Conservation (phyloP, 768 basidiomycete genomes). For the Agrocybe praecox region DNA sequence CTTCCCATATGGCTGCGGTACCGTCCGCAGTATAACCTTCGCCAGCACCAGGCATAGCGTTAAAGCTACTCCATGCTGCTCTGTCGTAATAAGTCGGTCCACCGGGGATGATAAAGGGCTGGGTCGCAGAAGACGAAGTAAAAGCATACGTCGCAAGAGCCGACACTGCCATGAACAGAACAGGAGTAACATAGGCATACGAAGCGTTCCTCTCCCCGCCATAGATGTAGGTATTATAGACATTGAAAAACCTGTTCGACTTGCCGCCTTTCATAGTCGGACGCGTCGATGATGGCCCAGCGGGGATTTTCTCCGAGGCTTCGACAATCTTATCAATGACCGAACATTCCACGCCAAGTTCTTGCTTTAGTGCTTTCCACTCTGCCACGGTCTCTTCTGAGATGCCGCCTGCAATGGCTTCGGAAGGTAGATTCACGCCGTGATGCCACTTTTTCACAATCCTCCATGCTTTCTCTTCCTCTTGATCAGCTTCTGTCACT, state of each 20-base stretch:
- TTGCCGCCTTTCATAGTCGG: conserved; percentile 13
- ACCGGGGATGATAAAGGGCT: conserved; percentile 62
- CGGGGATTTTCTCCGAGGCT: conserved; percentile 20
- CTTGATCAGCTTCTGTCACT: conserved; percentile 49
- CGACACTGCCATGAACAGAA: conserved; percentile 61
- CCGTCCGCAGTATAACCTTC: conserved; percentile 70
- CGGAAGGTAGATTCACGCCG: conserved; percentile 51
- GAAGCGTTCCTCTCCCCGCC: conserved; percentile 38
- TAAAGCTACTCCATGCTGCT: conserved; percentile 78
- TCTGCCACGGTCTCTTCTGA: conserved; percentile 71
- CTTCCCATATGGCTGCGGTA: conserved; percentile 65
- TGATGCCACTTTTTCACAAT: conserved; percentile 73
- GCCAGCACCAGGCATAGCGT: conserved; percentile 66
- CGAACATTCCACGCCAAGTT: conserved; percentile 74
- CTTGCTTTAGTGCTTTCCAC: conserved; percentile 79
- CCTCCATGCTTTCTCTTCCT: conserved; percentile 53
- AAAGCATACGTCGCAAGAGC: conserved; percentile 63
- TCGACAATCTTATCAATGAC: conserved; percentile 76
- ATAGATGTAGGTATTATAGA: conserved; percentile 77
- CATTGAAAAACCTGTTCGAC: conserved; percentile 72
- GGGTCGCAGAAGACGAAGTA: conserved; percentile 58
- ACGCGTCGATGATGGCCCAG: conserved; percentile 1
- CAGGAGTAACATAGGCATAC: conserved; percentile 39
- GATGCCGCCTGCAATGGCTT: conserved; percentile 52
- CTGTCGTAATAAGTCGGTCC: conserved; percentile 76